phyloP scores from a whole-genome alignment of 768 basidiomycete genomes.

The Lyophyllum semitale region DNA sequence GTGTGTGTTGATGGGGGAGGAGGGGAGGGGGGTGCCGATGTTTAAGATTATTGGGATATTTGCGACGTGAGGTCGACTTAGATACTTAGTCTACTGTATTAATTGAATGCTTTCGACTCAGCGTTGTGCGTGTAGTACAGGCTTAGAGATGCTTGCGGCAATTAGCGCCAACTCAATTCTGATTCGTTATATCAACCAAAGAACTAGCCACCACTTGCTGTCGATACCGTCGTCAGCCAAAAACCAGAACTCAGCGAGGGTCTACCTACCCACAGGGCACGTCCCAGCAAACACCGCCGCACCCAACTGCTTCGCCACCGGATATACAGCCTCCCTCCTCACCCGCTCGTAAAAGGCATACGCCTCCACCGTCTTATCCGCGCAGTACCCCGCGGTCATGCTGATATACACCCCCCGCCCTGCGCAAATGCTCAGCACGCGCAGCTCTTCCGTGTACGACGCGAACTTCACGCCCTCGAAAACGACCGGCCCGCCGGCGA shows the following conservation, averaged over 20 bases:
- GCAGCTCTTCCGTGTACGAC: conserved; percentile 9
- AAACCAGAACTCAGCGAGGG: too few species aligned
- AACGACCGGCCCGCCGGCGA: background rate
- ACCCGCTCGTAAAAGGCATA: background rate
- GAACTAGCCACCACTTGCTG: too few species aligned
- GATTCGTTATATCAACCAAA: too few species aligned
- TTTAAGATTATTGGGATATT: conserved; percentile 96
- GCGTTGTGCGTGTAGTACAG: too few species aligned
- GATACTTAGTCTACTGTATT: conserved; percentile 2
- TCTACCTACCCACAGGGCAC: too few species aligned
- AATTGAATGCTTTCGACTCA: conserved; percentile 3
- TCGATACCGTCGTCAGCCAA: too few species aligned
- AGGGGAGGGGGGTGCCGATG: conserved; percentile 72
- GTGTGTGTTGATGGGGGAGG: conserved; percentile 85
- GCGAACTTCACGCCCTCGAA: background rate
- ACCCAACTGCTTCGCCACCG: background rate
- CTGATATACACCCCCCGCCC: conserved; percentile 3
- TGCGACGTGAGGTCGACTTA: conserved; percentile 48
- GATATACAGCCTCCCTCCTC: background rate
- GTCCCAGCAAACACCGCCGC: background rate
- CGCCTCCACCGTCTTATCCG: background rate
- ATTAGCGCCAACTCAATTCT: too few species aligned
- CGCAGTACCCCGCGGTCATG: conserved; percentile 5
- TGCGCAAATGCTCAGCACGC: conserved; percentile 5
- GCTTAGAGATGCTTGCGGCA: too few species aligned